Evolutionary conservation across 495 filamentous ascomycete species (phyloP), one percentile per base, ranked within the genome.

Genomic region (Penicillium turbatum): DNA sequence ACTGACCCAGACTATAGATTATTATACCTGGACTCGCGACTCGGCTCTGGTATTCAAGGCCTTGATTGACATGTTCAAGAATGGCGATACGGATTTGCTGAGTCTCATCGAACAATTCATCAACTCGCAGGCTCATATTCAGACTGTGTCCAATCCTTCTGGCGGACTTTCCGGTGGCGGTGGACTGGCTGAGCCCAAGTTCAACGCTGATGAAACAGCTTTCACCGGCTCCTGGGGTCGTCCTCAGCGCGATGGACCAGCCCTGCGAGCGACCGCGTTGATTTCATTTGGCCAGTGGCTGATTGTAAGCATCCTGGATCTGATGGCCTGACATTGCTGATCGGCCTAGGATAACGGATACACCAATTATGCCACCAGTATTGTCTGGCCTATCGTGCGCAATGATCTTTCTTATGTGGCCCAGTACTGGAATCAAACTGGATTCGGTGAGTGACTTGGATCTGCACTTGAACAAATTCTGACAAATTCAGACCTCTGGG

Each of bases 1-100:
- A 66, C 63, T 51, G 27, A 53, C 17, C 10, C 1, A 5, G 30
- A 15, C 5, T 0, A 15, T 11, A 72, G 70, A 74, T 38, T 76
- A 67, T 41, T 89, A 80, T 55, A 85, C 85, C 10, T 90, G 86
- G 86, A 86, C 82, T n/a, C 74, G 86, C 52, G 86, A 89, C 61
- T 76, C 82, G n/a, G 78, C 82, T 8, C 68, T 90, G 55, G 79
- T 81, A 4, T 76, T 84, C 64, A 86, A 85, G 57, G 66, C 67
- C 10, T 54, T 89, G 29, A 69, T 84, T 32, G 85, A 88, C 55
- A 61, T 76, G 30, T 82, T 86, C 62, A 70, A 72, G 57, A 63
- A 78, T 41, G 80, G 75, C 32, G 79, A 87, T 62, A 70, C 73
- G 27, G 65, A 66, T 6, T 71, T 86, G 3, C 75, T 82, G 48